Percentiles rank a stretch among this genome's conserved stretches.
Evolutionary conservation across 140 eudicot species (phyloP).

Genomic region (Stevia rebaudiana): DNA sequence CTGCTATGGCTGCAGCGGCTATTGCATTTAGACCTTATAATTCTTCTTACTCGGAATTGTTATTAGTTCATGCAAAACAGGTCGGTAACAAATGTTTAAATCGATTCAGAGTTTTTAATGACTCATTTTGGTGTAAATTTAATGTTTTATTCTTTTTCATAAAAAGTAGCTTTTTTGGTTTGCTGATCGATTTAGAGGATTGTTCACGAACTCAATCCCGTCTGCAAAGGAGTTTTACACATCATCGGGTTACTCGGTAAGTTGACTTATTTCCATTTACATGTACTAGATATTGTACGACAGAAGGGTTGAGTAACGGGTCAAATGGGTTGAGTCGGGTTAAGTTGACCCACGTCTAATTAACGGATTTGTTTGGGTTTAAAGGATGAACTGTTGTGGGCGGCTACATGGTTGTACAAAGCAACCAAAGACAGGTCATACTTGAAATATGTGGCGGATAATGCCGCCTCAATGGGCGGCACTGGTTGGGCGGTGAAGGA

Average conservation of each 20-base stretch:
- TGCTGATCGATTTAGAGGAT: constrained; percentile 75
- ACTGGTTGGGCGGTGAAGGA: constrained; percentile 81
- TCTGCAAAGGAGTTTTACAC: constrained; percentile 49
- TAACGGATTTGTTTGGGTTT: neutral
- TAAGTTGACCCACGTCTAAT: too few species aligned
- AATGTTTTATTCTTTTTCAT: neutral
- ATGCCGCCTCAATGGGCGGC: constrained; percentile 71
- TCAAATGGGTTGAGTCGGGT: neutral
- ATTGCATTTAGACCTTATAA: constrained; percentile 67
- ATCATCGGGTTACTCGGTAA: constrained; percentile 69
- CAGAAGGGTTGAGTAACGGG: neutral
- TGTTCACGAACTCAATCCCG: constrained; percentile 53
- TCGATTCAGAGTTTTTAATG: neutral
- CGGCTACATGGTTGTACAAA: constrained; percentile 80
- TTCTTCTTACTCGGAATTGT: constrained; percentile 65
- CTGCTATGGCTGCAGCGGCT: constrained; percentile 95
- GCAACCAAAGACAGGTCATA: constrained; percentile 79
- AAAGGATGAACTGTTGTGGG: constrained; percentile 89
- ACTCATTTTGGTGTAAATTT: neutral
- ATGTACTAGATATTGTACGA: neutral
- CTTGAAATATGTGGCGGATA: constrained; percentile 60
- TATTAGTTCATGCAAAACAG: constrained; percentile 77
- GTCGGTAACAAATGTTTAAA: constrained; percentile 11
- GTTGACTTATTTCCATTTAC: constrained; percentile 10
- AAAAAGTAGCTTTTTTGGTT: constrained; percentile 69